Conservation (phyloP, 805 yeast species). For the Blastobotrys chiropterorum region DNA sequence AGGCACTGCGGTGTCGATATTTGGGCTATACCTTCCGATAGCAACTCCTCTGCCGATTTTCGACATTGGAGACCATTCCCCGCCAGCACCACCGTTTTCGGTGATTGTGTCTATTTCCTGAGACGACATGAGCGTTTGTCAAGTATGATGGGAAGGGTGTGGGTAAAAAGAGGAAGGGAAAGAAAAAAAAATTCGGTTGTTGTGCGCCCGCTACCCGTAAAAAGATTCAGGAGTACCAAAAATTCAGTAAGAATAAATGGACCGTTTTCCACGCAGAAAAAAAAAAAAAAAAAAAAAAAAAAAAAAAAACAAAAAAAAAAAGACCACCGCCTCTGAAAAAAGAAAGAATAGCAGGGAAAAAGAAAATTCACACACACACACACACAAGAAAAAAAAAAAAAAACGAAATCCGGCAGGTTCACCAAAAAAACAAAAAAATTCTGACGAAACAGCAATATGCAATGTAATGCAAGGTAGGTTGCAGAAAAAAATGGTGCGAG, state of each 20-base stretch:
- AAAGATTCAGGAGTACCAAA: too few species aligned
- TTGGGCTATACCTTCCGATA: conserved; percentile 26
- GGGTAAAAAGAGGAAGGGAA: conserved; percentile 1
- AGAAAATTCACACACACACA: too few species aligned
- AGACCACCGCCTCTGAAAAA: too few species aligned
- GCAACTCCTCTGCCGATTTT: conserved; percentile 25
- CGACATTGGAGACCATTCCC: conserved; percentile 45
- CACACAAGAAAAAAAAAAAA: too few species aligned
- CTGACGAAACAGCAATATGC: too few species aligned
- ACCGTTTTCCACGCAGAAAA: not conserved
- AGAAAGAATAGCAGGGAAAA: too few species aligned
- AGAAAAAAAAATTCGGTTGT: conserved; percentile 1
- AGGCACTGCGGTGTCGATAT: conserved; percentile 32
- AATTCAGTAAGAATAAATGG: not conserved
- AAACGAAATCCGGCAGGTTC: too few species aligned
- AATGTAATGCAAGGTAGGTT: too few species aligned
- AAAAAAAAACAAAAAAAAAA: not conserved
- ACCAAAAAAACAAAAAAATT: too few species aligned
- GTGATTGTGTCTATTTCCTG: not conserved
- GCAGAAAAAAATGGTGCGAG: too few species aligned
- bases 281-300: not conserved
- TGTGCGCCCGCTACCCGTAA: too few species aligned
- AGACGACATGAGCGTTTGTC: not conserved
- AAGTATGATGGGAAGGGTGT: not conserved
- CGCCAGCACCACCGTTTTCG: not conserved